phyloP scores from a whole-genome alignment of 305 asterid species.

The Euphrasia arctica region DNA sequence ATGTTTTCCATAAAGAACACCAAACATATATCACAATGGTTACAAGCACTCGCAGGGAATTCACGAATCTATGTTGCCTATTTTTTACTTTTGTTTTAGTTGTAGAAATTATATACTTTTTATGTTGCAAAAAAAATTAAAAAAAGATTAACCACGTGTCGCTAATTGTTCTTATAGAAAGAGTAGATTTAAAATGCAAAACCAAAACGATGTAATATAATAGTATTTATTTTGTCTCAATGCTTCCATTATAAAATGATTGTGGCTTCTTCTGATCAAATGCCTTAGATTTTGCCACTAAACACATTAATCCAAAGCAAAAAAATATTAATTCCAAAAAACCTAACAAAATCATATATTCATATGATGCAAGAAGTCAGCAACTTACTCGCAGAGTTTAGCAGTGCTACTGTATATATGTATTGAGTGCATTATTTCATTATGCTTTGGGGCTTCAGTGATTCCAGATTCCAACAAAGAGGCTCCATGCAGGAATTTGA shows the following conservation, averaged over 20 bases:
- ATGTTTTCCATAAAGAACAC: constrained; percentile 18
- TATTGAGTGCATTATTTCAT: constrained; percentile 65
- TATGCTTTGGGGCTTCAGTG: constrained; percentile 65
- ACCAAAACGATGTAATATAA: too few species aligned
- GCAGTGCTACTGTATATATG: constrained; percentile 94
- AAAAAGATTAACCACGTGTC: too few species aligned
- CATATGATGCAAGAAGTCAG: neutral
- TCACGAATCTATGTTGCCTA: too few species aligned
- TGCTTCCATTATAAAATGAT: too few species aligned
- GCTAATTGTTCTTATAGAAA: too few species aligned
- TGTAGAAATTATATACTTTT: too few species aligned
- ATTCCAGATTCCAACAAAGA: constrained; percentile 77
- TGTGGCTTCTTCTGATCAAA: neutral
- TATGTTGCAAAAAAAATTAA: too few species aligned
- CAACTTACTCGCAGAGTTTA: constrained; percentile 93
- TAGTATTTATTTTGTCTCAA: too few species aligned
- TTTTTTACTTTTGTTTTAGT: too few species aligned
- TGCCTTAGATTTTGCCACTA: constrained; percentile 5
- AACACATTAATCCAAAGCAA: neutral
- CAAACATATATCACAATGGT: constrained; percentile 8
- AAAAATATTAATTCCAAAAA: neutral
- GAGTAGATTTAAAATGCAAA: too few species aligned
- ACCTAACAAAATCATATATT: neutral
- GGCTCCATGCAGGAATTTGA: constrained; percentile 95
- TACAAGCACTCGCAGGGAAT: neutral